phyloP scores from a whole-genome alignment of 2,329 filamentous ascomycete genomes.

The Dactylellina sp. region DNA sequence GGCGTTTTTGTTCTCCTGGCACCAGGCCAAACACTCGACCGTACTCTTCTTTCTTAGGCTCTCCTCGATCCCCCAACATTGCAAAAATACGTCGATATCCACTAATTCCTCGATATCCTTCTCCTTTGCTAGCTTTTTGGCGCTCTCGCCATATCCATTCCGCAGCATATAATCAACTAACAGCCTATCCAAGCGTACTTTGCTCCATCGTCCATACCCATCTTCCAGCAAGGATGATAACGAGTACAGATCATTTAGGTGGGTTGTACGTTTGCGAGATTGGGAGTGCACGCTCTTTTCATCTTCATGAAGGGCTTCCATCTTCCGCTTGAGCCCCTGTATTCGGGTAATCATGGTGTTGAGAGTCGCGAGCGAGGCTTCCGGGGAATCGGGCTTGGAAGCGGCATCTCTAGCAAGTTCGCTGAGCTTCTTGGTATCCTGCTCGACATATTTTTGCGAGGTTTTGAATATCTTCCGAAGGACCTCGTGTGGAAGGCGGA shows the following conservation, averaged over 20 bases:
- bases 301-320: conserved; percentile 80
- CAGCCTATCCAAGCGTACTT: conserved; percentile 81
- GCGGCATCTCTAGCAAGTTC: conserved; percentile 68
- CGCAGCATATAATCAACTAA: conserved; percentile 93
- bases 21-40: conserved; percentile 86
- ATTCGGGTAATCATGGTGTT: conserved; percentile 87
- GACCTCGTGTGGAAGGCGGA: conserved; percentile 91
- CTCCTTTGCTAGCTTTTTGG: conserved; percentile 78
- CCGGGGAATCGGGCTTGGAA: conserved; percentile 73
- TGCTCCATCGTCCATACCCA: conserved; percentile 91
- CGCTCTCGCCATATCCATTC: conserved; percentile 82
- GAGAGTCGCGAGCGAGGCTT: conserved; percentile 81
- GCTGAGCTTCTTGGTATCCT: conserved; percentile 70
- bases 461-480: conserved; percentile 93
- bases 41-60: conserved; percentile 78
- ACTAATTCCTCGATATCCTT: conserved; percentile 83
- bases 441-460: conserved; percentile 80
- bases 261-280: conserved; percentile 78
- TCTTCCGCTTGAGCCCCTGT: conserved; percentile 87
- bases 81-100: conserved; percentile 87
- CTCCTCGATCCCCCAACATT: conserved; percentile 81
- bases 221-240: conserved; percentile 88
- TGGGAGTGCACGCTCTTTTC: conserved; percentile 81
- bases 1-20: conserved; percentile 90
- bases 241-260: conserved; percentile 82